phyloP scores from a whole-genome alignment of 2,329 filamentous ascomycete genomes.

The Claviceps sp. region DNA sequence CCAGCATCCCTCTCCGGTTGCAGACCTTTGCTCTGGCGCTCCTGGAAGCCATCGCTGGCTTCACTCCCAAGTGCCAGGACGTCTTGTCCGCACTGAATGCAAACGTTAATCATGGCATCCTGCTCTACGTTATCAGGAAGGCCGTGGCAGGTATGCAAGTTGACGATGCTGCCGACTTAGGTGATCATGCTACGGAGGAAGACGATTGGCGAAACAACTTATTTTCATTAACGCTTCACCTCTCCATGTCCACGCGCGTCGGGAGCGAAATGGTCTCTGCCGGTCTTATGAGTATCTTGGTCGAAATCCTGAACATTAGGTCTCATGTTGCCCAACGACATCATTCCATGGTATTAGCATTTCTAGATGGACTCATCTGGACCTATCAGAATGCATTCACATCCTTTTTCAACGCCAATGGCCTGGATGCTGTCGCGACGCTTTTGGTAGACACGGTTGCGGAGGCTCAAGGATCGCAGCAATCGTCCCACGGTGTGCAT shows the following conservation, averaged over 20 bases:
- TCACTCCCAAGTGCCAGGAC: constrained; percentile 63
- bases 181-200: constrained; percentile 48
- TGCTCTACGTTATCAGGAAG: constrained; percentile 86
- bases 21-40: constrained; percentile 73
- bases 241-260: constrained; percentile 62
- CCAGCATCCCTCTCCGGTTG: constrained; percentile 56
- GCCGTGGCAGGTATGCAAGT: constrained; percentile 68
- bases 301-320: constrained; percentile 75
- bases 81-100: constrained; percentile 85
- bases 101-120: constrained; percentile 88
- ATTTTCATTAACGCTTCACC: constrained; percentile 73
- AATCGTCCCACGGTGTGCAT: constrained; percentile 58
- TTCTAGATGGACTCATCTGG: constrained; percentile 80
- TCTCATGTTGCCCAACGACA: constrained; percentile 72
- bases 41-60: constrained; percentile 73
- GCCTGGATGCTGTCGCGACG: constrained; percentile 81
- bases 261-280: constrained; percentile 77
- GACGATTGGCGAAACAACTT: constrained; percentile 86
- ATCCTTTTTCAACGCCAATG: constrained; percentile 66
- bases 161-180: constrained; percentile 36
- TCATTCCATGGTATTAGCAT: constrained; percentile 71
- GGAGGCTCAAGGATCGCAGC: constrained; percentile 52
- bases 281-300: constrained; percentile 77
- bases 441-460: constrained; percentile 69
- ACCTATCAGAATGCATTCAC: constrained; percentile 74